Evolutionary conservation across 2,329 filamentous ascomycete genomes (phyloP).

Genomic region (Fusarium sororula): DNA sequence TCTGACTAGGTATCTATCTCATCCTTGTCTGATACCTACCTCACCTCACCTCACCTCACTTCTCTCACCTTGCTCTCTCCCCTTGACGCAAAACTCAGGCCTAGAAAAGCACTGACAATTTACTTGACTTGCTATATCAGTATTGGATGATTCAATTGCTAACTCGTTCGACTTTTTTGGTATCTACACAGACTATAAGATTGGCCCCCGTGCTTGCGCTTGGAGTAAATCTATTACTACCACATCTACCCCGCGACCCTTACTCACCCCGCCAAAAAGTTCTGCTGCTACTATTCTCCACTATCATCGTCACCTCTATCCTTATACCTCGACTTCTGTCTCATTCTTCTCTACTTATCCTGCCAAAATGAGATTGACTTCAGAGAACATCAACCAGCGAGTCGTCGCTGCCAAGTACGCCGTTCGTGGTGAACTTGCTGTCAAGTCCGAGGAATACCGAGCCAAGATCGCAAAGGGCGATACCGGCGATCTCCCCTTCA

Average conservation of each 20-base stretch:
- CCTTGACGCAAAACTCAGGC: conserved; percentile 25
- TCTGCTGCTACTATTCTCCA: conserved; percentile 7
- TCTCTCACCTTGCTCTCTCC: background rate
- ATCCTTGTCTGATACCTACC: conserved; percentile 31
- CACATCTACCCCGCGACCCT: conserved; percentile 42
- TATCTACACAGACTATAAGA: conserved; percentile 24
- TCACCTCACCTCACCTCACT: background rate
- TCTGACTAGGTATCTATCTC: conserved; percentile 18
- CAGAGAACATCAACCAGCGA: conserved; percentile 92
- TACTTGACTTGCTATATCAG: conserved; percentile 7
- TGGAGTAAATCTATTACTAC: conserved; percentile 35
- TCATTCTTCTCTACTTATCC: conserved; percentile 46
- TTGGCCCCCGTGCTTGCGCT: conserved; percentile 26
- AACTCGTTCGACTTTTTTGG: conserved; percentile 38
- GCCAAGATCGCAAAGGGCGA: conserved; percentile 72
- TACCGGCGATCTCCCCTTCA: conserved; percentile 75
- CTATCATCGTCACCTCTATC: conserved; percentile 31
- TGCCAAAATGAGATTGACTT: conserved; percentile 64
- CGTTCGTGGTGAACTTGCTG: conserved; percentile 93
- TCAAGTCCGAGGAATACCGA: conserved; percentile 91
- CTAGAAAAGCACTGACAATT: conserved; percentile 30
- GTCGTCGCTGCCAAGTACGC: conserved; percentile 92
- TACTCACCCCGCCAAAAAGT: conserved; percentile 41
- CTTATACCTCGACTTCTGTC: background rate
- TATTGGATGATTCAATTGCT: conserved; percentile 29